Evolutionary conservation across 495 filamentous ascomycete species (phyloP), one percentile per base, ranked within the genome.

Genomic region (Bacidia gigantensis): DNA sequence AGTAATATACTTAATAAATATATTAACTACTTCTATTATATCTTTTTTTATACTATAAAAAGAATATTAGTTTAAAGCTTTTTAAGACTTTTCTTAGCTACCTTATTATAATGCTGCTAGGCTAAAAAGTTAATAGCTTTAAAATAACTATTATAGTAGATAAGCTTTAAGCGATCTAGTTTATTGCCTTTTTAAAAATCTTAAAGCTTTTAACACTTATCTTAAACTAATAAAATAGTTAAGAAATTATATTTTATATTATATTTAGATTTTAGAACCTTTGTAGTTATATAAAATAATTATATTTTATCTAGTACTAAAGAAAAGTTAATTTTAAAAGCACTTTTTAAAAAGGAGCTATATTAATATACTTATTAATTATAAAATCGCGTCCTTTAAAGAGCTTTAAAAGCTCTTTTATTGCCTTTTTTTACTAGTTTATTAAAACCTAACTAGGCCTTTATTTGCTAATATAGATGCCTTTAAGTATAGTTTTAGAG

Each of bases 81-180:
- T 21, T 3, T 25, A 53, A 53, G 26, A 29, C 26, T 11, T 53
- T 24, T 23, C 12, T 53, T 49, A 26, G n/a, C 10, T 53, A 53
- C 26, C 21, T 32, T 1, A 17, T 17, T 14, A 41, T 53, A 3
- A 14, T 14, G 11, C 20, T 53, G 2, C 24, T 53, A 32, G 18
- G 26, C 12, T 26, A 53, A 46, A 53, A 53, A 23, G 41, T 53
- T 11, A 53, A 46, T 41, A 46, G 9, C 25, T 24, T 53, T 2
- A 24, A 18, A 5, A 7, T 53, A 1, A 41, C 20, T 42, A 48
- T 24, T 17, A 14, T 24, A 17, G 24, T 20, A 11, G 42, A 53
- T 23, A 48, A 48, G 22, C 12, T 48, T 11, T 9, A 48, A 48
- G 25, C 20, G 21, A 48, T 24, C 24, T 25, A 23, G 21, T 48